Evolutionary conservation across 495 filamentous ascomycete species (phyloP).

Genomic region (Lepidopterella palustris): DNA sequence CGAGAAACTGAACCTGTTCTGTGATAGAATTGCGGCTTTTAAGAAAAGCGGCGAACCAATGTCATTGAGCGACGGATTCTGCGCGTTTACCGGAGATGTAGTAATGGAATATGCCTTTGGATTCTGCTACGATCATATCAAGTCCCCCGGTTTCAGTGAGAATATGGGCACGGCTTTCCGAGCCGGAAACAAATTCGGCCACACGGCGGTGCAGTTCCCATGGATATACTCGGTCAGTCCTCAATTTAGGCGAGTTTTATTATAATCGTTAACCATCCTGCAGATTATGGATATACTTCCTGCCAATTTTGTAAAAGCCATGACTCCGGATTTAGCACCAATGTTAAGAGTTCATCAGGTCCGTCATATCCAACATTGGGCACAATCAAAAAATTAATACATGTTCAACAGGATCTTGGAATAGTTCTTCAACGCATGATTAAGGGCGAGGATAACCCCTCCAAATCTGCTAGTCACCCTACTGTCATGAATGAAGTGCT

Average conservation of each 20-base stretch:
- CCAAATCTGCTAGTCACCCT: not conserved
- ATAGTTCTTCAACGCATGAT: not conserved
- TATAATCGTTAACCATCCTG: not conserved
- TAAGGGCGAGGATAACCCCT: not conserved
- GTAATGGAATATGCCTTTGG: not conserved
- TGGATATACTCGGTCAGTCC: not conserved
- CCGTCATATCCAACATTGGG: not conserved
- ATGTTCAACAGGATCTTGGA: not conserved
- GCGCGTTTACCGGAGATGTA: not conserved
- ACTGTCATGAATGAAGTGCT: conserved; percentile 12
- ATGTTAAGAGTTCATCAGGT: not conserved
- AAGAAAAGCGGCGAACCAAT: not conserved
- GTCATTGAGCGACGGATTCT: not conserved
- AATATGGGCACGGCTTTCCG: not conserved
- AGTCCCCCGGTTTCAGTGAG: not conserved
- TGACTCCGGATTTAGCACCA: not conserved
- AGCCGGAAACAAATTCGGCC: not conserved
- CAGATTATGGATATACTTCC: not conserved
- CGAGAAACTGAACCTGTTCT: not conserved
- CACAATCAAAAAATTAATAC: not conserved
- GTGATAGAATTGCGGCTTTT: not conserved
- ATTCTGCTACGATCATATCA: not conserved
- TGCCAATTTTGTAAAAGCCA: not conserved
- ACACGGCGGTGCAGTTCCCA: not conserved
- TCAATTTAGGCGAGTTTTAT: not conserved